Base-by-base conservation (phyloP, 352 stramenopile species). In the Phytophthora sp. region DNA sequence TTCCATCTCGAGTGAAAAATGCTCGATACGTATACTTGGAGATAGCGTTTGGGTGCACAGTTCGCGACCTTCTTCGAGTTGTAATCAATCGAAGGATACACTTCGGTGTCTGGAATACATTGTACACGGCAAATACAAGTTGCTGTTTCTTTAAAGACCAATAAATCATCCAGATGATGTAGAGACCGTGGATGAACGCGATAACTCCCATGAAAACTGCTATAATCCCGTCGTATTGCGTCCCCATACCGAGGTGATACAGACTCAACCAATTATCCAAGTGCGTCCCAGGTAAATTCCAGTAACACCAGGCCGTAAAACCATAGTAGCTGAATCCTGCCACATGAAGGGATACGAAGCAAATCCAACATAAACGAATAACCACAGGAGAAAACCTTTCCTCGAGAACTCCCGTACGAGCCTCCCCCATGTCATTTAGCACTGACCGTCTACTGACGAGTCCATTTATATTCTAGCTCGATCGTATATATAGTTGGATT, bases 91-190 rank as follows among this genome's bases (percentile, higher is more conserved):
- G 28, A 26, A 49, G 38, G 17, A 59, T 28, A 3, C 28, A 32
- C 31, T 27, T 32, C 9, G 17, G 52, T 17, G 21, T 5, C 6
- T 52, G 27, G 15, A 54, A 39, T 11, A 46, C 54, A 18, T 57
- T 54, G 27, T 50, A 68, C 11, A 63, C 37, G 12, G 49, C 54
- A 37, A 68, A 58, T 8, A 67, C 55, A 7, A 71, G 41, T 30
- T 28, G 27, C n/a, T 35, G 26, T 15, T 68, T 68, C 45, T 71
- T 57, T 9, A 72, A 21, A 5, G 66, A 65, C 62, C 63, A 65
- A 5, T 17, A 21, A 9, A 68, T 3, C 61, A 75, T 75, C 55
- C 63, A 66, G 12, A 52, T 5, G 5, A 58, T 37, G 17, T 44
- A 74, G 4, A 35, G 23, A 12, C 44, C 44, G 13, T 65, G 64